These are phyloP conservation scores for Leccinum uliginosum DNA, from an alignment of 768 basidiomycete species.

Conservation along the genomic window DNA sequence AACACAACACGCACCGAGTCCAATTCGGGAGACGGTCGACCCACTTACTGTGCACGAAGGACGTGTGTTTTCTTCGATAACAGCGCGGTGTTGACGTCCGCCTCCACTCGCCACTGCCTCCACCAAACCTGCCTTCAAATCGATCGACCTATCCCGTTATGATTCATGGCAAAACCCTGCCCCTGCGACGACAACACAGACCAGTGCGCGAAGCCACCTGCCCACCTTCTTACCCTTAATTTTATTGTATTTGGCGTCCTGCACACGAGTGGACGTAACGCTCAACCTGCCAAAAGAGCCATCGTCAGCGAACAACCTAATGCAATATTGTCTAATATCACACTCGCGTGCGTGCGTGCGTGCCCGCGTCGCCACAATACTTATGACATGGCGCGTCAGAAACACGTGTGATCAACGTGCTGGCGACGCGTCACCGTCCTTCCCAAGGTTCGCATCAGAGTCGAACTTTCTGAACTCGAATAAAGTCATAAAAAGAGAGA, in stretches of 20 bases:
- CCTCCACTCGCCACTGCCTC: background rate
- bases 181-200: background rate
- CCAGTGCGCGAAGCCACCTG: background rate
- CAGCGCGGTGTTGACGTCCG: background rate
- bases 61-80: background rate
- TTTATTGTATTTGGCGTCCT: background rate
- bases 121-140: background rate
- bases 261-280: background rate
- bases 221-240: background rate
- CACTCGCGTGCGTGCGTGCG: background rate
- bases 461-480: background rate
- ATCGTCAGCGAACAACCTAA: background rate
- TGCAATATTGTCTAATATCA: background rate
- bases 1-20: background rate
- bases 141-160: background rate
- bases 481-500: background rate
- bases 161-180: background rate
- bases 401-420: conserved; percentile 21
- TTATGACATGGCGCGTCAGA: conserved; percentile 5
- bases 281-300: background rate
- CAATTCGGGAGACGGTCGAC: background rate
- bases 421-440: background rate
- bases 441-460: background rate
- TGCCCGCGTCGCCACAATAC: background rate
- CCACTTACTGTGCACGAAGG: background rate